Evolutionary conservation across 2,329 filamentous ascomycete genomes (phyloP), one percentile per base, ranked within the genome.

Genomic region (Tolypocladium amazonense): DNA sequence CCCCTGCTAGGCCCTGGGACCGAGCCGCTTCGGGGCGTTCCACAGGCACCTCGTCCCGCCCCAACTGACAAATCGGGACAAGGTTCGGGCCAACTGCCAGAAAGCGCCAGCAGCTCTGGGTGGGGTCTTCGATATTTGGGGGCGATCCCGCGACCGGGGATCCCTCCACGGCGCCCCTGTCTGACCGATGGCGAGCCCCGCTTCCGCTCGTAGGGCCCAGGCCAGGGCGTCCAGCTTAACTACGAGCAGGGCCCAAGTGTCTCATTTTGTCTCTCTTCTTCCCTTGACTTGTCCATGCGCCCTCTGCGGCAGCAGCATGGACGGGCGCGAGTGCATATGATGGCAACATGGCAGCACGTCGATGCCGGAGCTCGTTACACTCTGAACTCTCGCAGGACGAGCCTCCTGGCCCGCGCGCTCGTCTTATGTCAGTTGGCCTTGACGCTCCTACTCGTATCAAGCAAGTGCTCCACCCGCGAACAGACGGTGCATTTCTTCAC

Each of bases 81-180:
- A 58, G 59, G 57, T n/a, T 56, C 57, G 55, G 59, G n/a, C 50
- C 47, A 61, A 47, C 59, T 61, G 58, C 56, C 56, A 58, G 56
- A 60, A 58, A 56, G 58, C 52, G 58, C 56, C 43, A 6, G 5
- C 11, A n/a, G 25, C n/a, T 25, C 20, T 23, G 27, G 30, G 30
- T 45, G 18, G 38, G 37, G 56, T 18, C 38, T 18, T n/a, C 45
- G 45, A 50, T 11, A 11, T 20, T 30, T 35, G 45, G 45, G 45
- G 43, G 43, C 43, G 45, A 50, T 50, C 43, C 14, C 45, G 23
- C 45, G 12, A 25, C 43, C n/a, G 41, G n/a, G 39, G 39, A n/a
- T 43, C 39, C 39, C 20, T 43, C 39, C 39, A 18, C 1, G 18
- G 18, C 39, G 18, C 3, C 39, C 15, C 6, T 20, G 41, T 45